A percentile compares a stretch with the other conserved stretches of the same genome.
These are phyloP conservation scores for Mallotus japonicus DNA, from an alignment of 441 rosid genomes.

Conservation along the genomic window DNA sequence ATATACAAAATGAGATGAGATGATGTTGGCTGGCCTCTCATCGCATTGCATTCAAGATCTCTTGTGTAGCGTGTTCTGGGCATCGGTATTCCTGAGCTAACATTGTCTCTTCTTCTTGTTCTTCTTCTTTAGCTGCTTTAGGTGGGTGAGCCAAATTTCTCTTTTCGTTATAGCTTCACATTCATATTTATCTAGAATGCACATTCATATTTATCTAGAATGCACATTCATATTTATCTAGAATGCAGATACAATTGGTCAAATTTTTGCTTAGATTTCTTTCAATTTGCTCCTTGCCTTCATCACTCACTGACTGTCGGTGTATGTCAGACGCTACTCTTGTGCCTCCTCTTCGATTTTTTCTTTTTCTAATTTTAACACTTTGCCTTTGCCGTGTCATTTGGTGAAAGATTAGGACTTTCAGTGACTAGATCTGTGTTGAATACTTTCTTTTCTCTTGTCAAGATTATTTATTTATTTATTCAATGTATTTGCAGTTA, in stretches of 20 bases:
- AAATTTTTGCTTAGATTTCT: no score
- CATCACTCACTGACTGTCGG: neutral
- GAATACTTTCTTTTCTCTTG: neutral
- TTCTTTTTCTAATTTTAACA: neutral
- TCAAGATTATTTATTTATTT: neutral
- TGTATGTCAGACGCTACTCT: neutral
- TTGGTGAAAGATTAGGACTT: neutral
- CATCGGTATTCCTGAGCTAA: neutral
- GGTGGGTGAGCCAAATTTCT: slow-evolving; percentile 1
- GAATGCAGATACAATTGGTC: no score
- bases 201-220: no score
- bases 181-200: no score
- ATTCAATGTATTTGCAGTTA: no score
- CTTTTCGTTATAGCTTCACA: no score
- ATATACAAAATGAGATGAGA: neutral
- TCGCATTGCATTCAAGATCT: neutral
- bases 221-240: no score
- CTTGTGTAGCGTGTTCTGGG: neutral
- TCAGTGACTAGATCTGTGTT: slow-evolving; percentile 15
- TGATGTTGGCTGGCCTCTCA: neutral
- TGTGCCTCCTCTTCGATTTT: neutral
- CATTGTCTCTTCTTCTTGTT: neutral
- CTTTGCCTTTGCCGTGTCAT: neutral
- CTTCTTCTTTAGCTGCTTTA: neutral
- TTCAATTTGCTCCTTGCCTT: neutral